A percentile compares a stretch with the other conserved stretches of the same genome.
Conservation (phyloP, 140 eudicot species). For the Bidens hawaiensis region DNA sequence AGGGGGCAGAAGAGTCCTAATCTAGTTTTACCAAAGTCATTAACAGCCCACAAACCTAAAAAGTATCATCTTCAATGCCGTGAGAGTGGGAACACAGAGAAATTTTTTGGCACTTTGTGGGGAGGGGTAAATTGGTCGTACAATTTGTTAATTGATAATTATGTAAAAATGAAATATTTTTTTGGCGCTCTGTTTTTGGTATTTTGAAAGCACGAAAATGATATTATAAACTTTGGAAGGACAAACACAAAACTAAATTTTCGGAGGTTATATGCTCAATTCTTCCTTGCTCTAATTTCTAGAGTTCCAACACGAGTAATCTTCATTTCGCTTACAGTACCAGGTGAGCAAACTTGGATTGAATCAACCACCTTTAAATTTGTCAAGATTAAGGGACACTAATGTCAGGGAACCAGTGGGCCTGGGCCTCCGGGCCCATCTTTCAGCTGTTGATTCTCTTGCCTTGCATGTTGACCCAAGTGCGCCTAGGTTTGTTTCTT, state of each 20-base stretch:
- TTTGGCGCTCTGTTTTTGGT: too few relatives aligned
- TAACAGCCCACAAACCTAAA: not conserved
- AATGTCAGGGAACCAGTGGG: slow-evolving; percentile 35
- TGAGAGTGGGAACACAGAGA: not conserved
- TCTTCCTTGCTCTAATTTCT: not conserved
- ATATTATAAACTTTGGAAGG: not conserved
- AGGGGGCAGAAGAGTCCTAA: not conserved
- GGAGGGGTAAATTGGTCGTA: not conserved
- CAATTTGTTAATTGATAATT: not conserved
- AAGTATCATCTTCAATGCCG: not conserved
- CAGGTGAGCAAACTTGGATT: slow-evolving; percentile 48
- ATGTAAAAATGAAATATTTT: too few relatives aligned
- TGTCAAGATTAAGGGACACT: slow-evolving; percentile 36
- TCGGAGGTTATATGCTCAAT: not conserved
- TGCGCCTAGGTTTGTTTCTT: slow-evolving; percentile 46
- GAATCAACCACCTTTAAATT: slow-evolving; percentile 30
- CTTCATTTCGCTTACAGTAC: slow-evolving; percentile 33
- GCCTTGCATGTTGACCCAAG: slow-evolving; percentile 36
- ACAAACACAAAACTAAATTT: not conserved
- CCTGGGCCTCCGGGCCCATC: slow-evolving; percentile 42
- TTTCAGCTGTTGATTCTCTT: slow-evolving; percentile 40
- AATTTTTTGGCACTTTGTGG: not conserved
- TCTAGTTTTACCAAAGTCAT: not conserved
- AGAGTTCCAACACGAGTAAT: not conserved
- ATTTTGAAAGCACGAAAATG: not conserved